Conservation (phyloP, 495 filamentous ascomycete species). For the Lasiosphaeriaceae sp. region DNA sequence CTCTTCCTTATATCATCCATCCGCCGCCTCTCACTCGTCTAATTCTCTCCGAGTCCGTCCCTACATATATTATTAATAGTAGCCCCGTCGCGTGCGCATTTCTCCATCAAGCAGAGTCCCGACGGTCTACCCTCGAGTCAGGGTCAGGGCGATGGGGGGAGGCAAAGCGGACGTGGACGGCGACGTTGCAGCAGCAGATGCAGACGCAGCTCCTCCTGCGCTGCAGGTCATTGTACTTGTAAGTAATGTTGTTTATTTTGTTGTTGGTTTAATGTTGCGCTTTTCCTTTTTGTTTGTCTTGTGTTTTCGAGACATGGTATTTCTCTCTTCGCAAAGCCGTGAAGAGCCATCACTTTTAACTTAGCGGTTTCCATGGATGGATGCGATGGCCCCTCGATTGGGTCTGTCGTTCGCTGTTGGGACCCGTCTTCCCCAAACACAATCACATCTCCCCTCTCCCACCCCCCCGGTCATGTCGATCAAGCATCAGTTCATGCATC, state of each 20-base stretch:
- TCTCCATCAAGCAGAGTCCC: background rate
- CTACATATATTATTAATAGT: too few relatives aligned
- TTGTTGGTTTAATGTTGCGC: background rate
- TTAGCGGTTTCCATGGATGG: too few relatives aligned
- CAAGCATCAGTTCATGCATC: background rate
- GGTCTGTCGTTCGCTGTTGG: too few relatives aligned
- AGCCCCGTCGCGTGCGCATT: background rate
- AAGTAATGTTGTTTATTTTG: slow-evolving; percentile 10
- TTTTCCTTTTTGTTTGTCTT: background rate
- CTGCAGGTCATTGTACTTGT: slow-evolving; percentile 81
- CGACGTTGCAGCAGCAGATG: slow-evolving; percentile 5
- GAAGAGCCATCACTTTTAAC: too few relatives aligned
- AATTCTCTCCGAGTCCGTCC: too few relatives aligned
- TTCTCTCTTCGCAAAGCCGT: background rate
- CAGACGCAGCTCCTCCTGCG: slow-evolving; percentile 13
- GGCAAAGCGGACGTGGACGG: background rate
- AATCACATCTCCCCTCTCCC: too few relatives aligned
- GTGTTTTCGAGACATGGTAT: too few relatives aligned
- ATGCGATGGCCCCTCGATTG: too few relatives aligned
- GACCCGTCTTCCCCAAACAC: too few relatives aligned
- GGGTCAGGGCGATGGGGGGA: slow-evolving; percentile 3
- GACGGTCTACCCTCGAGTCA: background rate
- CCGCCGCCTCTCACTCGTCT: too few relatives aligned
- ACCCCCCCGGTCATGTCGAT: background rate
- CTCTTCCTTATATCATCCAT: too few relatives aligned